phyloP scores from a whole-genome alignment of 345 rosid genomes.

The Corchorus olitorius region DNA sequence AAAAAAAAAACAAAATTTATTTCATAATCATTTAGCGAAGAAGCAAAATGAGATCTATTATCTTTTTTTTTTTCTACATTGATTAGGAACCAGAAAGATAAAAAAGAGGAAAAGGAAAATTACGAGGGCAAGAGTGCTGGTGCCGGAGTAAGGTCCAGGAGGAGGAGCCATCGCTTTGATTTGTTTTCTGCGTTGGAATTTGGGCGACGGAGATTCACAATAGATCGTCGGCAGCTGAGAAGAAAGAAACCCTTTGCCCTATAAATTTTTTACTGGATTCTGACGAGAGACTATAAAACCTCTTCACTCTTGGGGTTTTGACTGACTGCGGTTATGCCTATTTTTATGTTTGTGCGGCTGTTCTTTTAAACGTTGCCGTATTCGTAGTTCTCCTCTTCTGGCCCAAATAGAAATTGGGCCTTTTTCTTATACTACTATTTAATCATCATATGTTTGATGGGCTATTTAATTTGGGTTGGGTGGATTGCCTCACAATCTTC shows the following conservation, averaged over 20 bases:
- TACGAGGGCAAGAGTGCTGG: constrained; percentile 85
- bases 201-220: not conserved
- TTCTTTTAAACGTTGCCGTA: not conserved
- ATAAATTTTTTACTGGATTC: not conserved
- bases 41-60: constrained; percentile 1
- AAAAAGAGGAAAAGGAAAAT: not conserved
- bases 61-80: not conserved
- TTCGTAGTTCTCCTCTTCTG: not conserved
- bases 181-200: not conserved
- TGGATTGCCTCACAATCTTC: too few relatives aligned
- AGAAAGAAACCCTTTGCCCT: constrained; percentile 9
- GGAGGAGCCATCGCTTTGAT: constrained; percentile 60
- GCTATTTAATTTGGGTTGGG: too few relatives aligned
- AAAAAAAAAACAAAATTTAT: not conserved
- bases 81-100: not conserved
- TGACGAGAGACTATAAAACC: too few relatives aligned
- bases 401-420: not conserved
- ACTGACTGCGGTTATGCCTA: not conserved
- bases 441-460: too few relatives aligned
- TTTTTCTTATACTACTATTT: not conserved
- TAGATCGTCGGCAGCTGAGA: not conserved
- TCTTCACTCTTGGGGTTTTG: not conserved
- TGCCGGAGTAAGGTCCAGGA: constrained; percentile 87
- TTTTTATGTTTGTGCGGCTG: not conserved
- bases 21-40: not conserved